These are phyloP conservation scores for Fusarium hainanense DNA, from an alignment of 2,329 filamentous ascomycete genomes.

Conservation along the genomic window DNA sequence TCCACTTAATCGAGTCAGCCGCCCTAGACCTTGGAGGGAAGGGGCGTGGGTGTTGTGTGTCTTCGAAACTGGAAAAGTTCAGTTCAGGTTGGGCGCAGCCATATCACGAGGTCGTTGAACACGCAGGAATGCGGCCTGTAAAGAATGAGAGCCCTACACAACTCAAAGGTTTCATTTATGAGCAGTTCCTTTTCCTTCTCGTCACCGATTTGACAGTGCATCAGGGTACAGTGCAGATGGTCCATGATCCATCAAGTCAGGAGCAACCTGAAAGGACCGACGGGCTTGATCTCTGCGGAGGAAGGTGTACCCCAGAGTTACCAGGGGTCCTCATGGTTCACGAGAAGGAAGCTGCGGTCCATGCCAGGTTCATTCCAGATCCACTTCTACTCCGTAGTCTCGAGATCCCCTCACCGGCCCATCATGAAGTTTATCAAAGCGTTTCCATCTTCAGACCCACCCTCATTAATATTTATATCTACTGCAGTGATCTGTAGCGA, in stretches of 20 bases:
- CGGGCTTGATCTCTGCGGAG: slow-evolving; percentile 21
- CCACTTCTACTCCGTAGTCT: slow-evolving; percentile 26
- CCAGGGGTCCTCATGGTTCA: slow-evolving; percentile 36
- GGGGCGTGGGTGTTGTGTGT: slow-evolving; percentile 24
- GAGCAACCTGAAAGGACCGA: not conserved
- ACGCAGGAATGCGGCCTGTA: slow-evolving; percentile 41
- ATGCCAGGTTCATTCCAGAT: slow-evolving; percentile 16
- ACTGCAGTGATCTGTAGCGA: not conserved
- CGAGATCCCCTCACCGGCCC: slow-evolving; percentile 15
- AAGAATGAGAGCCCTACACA: not conserved
- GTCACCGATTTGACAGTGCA: slow-evolving; percentile 7
- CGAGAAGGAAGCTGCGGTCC: slow-evolving; percentile 30
- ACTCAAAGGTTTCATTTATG: not conserved
- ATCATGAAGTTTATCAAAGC: slow-evolving; percentile 35
- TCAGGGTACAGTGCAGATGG: not conserved
- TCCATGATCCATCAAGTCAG: not conserved
- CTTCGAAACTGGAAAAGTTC: slow-evolving; percentile 23
- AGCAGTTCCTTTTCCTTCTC: not conserved
- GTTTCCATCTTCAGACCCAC: slow-evolving; percentile 22
- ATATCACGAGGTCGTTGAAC: slow-evolving; percentile 42
- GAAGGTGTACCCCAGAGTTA: slow-evolving; percentile 33
- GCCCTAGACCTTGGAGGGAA: not conserved
- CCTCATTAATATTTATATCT: slow-evolving; percentile 3
- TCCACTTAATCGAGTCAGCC: slow-evolving; percentile 37
- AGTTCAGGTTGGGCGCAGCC: slow-evolving; percentile 23